These are phyloP conservation scores for Lizonia empirigonia DNA, from an alignment of 2,329 filamentous ascomycete species.

Conservation along the genomic window DNA sequence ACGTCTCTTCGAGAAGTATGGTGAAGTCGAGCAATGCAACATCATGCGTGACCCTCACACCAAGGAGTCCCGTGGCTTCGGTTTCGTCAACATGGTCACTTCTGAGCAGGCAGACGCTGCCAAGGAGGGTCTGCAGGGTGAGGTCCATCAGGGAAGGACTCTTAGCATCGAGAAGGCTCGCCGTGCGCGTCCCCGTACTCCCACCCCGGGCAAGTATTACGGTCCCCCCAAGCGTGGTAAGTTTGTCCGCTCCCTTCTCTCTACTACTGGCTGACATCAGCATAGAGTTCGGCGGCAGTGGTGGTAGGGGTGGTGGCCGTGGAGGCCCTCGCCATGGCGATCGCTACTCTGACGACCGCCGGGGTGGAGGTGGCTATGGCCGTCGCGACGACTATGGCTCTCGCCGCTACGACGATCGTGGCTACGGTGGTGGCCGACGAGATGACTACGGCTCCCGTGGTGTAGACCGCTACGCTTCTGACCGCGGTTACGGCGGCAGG, in stretches of 20 bases:
- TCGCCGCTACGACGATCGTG: constrained; percentile 49
- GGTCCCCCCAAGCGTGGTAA: constrained; percentile 96
- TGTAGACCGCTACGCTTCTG: constrained; percentile 65
- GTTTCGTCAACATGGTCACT: constrained; percentile 98
- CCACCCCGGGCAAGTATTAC: constrained; percentile 98
- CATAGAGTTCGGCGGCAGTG: constrained; percentile 53
- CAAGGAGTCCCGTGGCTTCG: constrained; percentile 97
- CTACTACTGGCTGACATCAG: constrained; percentile 18
- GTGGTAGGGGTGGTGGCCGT: constrained; percentile 53
- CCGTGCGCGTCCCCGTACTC: constrained; percentile 90
- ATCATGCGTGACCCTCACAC: constrained; percentile 99
- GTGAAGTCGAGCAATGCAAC: constrained; percentile 98
- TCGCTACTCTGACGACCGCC: constrained; percentile 54
- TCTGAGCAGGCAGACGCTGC: constrained; percentile 94
- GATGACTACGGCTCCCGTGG: constrained; percentile 48
- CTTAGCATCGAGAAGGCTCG: constrained; percentile 99
- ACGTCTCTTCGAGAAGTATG: constrained; percentile 97
- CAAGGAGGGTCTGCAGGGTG: constrained; percentile 93
- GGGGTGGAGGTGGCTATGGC: constrained; percentile 53
- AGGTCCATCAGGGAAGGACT: constrained; percentile 92
- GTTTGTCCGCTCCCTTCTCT: constrained; percentile 37
- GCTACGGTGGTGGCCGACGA: constrained; percentile 63
- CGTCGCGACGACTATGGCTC: constrained; percentile 56
- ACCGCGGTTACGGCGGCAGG: constrained; percentile 61
- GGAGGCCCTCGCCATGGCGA: constrained; percentile 58